phyloP scores from a whole-genome alignment of 805 yeast species.

The Lipomyces oligophaga region DNA sequence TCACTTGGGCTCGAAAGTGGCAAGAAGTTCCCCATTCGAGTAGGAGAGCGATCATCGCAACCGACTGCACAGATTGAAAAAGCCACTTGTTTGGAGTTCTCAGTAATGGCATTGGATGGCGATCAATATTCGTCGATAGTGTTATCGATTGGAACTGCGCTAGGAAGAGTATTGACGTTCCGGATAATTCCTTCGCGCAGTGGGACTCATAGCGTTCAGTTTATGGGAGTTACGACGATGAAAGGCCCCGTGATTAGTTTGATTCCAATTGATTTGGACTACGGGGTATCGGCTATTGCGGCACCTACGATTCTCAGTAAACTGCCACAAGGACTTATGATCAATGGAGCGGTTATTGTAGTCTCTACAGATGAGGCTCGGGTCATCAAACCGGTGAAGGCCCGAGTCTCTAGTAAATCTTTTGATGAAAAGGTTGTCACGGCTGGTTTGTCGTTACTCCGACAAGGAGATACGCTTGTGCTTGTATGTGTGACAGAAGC shows the following conservation, averaged over 20 bases:
- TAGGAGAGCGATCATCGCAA: not conserved
- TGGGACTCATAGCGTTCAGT: constrained; percentile 59
- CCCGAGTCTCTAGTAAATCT: constrained; percentile 60
- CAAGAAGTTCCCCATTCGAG: constrained; percentile 6
- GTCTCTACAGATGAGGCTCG: constrained; percentile 60
- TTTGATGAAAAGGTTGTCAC: constrained; percentile 47
- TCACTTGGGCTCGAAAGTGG: constrained; percentile 5
- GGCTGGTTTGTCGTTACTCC: constrained; percentile 50
- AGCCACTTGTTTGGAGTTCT: constrained; percentile 65
- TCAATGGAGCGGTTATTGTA: constrained; percentile 60
- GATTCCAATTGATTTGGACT: constrained; percentile 53
- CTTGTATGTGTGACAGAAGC: constrained; percentile 46
- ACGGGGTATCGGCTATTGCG: constrained; percentile 67
- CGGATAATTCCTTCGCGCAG: constrained; percentile 59
- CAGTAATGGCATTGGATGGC: constrained; percentile 62
- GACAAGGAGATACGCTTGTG: constrained; percentile 46
- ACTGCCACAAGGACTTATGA: constrained; percentile 55
- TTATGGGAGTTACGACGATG: constrained; percentile 48
- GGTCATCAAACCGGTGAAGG: constrained; percentile 55
- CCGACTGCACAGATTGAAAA: constrained; percentile 12
- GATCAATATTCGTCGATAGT: constrained; percentile 71
- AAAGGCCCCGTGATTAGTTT: constrained; percentile 53
- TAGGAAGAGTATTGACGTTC: constrained; percentile 65
- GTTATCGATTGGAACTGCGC: constrained; percentile 69
- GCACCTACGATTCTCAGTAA: constrained; percentile 52